These are phyloP conservation scores for Colletotrichum sansevieriae DNA, from an alignment of 2,329 filamentous ascomycete species.

Conservation along the genomic window DNA sequence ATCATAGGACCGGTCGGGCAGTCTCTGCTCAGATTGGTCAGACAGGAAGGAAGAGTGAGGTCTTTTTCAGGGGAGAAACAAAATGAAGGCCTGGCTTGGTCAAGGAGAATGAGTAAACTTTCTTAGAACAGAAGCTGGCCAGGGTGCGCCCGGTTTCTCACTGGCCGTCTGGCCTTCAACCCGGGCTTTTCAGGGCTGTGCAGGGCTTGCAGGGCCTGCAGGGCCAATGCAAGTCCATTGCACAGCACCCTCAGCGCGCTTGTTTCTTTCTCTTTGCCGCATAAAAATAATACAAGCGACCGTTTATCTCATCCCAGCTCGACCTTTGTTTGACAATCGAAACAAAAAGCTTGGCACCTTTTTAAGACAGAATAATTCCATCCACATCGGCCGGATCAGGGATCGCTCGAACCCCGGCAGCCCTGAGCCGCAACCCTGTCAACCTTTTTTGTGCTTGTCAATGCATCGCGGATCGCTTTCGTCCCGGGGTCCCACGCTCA, in stretches of 20 bases:
- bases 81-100: background rate
- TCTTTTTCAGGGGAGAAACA: background rate
- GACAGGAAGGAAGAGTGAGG: background rate
- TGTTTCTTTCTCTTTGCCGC: conserved; percentile 15
- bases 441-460: conserved; percentile 15
- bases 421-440: background rate
- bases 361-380: background rate
- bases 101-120: conserved; percentile 13
- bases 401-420: conserved; percentile 13
- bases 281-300: conserved; percentile 40
- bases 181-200: conserved; percentile 25
- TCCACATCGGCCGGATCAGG: background rate
- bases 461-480: conserved; percentile 36
- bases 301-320: conserved; percentile 26
- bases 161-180: conserved; percentile 15
- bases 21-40: conserved; percentile 2
- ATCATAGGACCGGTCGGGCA: conserved; percentile 13
- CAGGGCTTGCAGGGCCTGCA: background rate
- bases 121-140: conserved; percentile 11
- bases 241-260: conserved; percentile 30
- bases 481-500: conserved; percentile 17
- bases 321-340: background rate
- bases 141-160: conserved; percentile 19
- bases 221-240: background rate
- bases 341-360: conserved; percentile 21